Evolutionary conservation across 2,329 filamentous ascomycete species (phyloP).

Genomic region (Diaporthe citriasiana): DNA sequence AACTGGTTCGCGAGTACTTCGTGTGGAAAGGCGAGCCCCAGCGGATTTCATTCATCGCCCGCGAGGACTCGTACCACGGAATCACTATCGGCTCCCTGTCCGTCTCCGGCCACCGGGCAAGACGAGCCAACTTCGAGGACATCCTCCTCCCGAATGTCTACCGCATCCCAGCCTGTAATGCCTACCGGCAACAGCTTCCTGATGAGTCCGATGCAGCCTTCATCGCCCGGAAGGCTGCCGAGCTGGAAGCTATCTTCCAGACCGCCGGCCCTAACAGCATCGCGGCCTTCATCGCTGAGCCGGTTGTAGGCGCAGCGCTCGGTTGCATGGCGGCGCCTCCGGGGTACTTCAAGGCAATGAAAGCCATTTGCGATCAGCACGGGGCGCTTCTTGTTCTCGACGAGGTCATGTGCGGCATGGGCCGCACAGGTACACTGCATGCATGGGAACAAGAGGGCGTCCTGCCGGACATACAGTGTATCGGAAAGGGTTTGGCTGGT

Average conservation of each 20-base stretch:
- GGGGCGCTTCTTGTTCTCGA: conserved; percentile 84
- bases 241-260: conserved; percentile 74
- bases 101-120: conserved; percentile 70
- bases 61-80: conserved; percentile 78
- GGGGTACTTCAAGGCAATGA: conserved; percentile 80
- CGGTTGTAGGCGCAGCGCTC: conserved; percentile 77
- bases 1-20: conserved; percentile 77
- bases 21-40: conserved; percentile 66
- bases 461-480: conserved; percentile 74
- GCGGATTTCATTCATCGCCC: conserved; percentile 73
- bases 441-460: conserved; percentile 71
- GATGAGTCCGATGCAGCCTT: conserved; percentile 68
- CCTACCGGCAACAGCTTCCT: conserved; percentile 68
- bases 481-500: conserved; percentile 76
- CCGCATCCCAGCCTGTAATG: conserved; percentile 73
- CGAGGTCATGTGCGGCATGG: conserved; percentile 81
- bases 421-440: conserved; percentile 70
- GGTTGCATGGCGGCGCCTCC: conserved; percentile 76
- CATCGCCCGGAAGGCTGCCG: conserved; percentile 68
- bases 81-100: conserved; percentile 75
- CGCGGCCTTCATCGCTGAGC: conserved; percentile 76
- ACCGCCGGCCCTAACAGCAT: conserved; percentile 73
- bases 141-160: conserved; percentile 68
- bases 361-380: conserved; percentile 76
- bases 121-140: conserved; percentile 70